Conservation (phyloP, 345 rosid genomes). For the Rubroshorea leprosula region DNA sequence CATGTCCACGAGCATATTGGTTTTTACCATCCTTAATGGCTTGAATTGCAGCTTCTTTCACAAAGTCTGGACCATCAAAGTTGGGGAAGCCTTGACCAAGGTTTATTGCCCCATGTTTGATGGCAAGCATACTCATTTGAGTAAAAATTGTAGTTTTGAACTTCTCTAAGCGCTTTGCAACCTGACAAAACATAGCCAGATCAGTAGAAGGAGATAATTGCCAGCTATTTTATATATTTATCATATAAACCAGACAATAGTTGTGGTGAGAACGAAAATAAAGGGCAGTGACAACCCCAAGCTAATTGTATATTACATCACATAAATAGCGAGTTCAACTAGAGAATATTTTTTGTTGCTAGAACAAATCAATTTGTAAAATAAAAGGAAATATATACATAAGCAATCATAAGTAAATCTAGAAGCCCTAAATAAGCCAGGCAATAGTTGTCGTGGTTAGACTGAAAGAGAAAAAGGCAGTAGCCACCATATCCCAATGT, state of each 20-base stretch:
- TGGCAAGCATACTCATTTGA: conserved; percentile 80
- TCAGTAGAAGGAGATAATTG: not conserved
- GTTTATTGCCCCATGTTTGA: conserved; percentile 84
- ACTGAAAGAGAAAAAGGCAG: no score
- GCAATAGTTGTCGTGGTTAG: no score
- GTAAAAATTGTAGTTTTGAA: conserved; percentile 95
- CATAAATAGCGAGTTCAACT: no score
- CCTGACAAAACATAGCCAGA: conserved; percentile 28
- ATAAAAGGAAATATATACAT: no score
- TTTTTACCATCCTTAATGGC: conserved; percentile 87
- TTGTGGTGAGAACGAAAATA: no score
- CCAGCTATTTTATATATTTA: not conserved
- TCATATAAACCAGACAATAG: not conserved
- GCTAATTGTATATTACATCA: no score
- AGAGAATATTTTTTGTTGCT: no score
- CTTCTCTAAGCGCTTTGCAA: conserved; percentile 85
- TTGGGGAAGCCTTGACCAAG: conserved; percentile 97
- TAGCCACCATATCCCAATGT: not conserved
- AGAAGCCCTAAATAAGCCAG: no score
- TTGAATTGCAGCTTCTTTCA: conserved; percentile 88
- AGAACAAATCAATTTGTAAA: no score
- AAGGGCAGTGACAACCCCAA: not conserved
- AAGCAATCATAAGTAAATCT: no score
- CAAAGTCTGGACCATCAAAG: conserved; percentile 94
- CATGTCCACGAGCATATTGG: conserved; percentile 91